Evolutionary conservation across 139 green algal genomes (phyloP).

Genomic region (Chlorella sp.): DNA sequence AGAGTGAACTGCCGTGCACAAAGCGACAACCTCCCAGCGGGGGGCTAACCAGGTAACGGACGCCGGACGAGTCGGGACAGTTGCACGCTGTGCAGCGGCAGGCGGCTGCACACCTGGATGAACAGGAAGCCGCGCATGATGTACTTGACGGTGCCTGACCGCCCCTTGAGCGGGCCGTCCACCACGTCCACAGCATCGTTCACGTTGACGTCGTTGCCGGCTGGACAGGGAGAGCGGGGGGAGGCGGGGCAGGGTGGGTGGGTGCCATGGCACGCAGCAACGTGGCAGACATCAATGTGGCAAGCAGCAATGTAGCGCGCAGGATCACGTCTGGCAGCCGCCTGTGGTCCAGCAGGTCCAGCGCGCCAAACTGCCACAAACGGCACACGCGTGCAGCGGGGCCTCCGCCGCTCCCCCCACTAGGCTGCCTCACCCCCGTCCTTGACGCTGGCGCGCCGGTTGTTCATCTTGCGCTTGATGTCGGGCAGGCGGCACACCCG

Average conservation of each 20-base stretch:
- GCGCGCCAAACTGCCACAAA: background rate
- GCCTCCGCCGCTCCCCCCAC: background rate
- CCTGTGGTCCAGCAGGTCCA: too few relatives aligned
- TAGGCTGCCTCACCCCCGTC: conserved; percentile 42
- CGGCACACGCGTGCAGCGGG: background rate
- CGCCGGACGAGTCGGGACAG: too few relatives aligned
- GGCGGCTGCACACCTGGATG: conserved; percentile 37
- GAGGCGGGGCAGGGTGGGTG: too few relatives aligned
- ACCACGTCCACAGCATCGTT: conserved; percentile 66
- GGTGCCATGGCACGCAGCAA: background rate
- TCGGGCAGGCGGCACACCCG: conserved; percentile 72
- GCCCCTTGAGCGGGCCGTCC: conserved; percentile 56
- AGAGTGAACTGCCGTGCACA: too few relatives aligned
- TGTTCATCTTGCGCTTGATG: conserved; percentile 86
- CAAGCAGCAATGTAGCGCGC: too few relatives aligned
- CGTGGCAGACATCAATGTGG: too few relatives aligned
- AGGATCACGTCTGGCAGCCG: too few relatives aligned
- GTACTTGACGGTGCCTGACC: conserved; percentile 77
- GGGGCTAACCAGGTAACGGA: too few relatives aligned
- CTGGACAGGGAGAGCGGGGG: background rate
- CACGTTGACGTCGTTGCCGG: conserved; percentile 28
- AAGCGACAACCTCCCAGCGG: too few relatives aligned
- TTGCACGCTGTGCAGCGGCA: too few relatives aligned
- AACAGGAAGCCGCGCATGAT: conserved; percentile 81
- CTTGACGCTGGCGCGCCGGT: conserved; percentile 52